Conservation (phyloP, 73 alveolate genomes). For the Effrenium voratum region DNA sequence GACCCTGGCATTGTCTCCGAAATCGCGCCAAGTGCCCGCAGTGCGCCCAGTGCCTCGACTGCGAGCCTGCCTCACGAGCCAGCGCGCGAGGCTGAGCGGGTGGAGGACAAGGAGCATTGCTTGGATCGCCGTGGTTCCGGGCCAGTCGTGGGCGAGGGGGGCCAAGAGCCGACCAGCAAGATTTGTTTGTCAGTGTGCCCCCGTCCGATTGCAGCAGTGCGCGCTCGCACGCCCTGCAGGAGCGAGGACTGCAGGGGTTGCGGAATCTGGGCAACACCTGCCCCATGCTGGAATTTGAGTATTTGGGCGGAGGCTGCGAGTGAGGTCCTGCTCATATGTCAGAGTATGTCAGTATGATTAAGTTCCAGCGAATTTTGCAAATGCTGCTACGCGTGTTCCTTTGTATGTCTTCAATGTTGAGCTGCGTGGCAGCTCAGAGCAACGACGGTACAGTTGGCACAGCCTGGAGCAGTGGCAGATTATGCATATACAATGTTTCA, state of each 20-base stretch:
- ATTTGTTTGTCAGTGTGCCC: background rate
- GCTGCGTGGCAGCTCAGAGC: background rate
- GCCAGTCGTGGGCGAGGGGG: background rate
- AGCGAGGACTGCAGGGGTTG: background rate
- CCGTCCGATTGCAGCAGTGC: background rate
- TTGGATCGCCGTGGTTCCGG: background rate
- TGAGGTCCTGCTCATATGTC: background rate
- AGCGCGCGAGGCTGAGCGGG: background rate
- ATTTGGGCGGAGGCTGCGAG: background rate
- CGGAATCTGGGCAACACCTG: constrained; percentile 86
- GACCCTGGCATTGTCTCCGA: no score
- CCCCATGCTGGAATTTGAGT: background rate
- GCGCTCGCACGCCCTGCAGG: background rate
- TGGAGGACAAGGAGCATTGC: background rate
- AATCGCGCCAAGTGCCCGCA: no score
- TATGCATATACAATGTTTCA: no score
- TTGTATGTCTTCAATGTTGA: no score
- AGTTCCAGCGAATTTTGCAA: no score
- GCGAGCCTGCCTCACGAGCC: background rate
- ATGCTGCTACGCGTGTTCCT: background rate
- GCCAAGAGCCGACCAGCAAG: background rate
- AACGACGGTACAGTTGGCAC: background rate
- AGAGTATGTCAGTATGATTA: background rate
- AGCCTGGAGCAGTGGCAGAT: no score
- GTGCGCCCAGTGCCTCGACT: no score